A percentile compares a stretch with the other conserved stretches of the same genome.
Evolutionary conservation across 2,329 filamentous ascomycete genomes (phyloP).

Genomic region (Paraconiothyrium sp.): DNA sequence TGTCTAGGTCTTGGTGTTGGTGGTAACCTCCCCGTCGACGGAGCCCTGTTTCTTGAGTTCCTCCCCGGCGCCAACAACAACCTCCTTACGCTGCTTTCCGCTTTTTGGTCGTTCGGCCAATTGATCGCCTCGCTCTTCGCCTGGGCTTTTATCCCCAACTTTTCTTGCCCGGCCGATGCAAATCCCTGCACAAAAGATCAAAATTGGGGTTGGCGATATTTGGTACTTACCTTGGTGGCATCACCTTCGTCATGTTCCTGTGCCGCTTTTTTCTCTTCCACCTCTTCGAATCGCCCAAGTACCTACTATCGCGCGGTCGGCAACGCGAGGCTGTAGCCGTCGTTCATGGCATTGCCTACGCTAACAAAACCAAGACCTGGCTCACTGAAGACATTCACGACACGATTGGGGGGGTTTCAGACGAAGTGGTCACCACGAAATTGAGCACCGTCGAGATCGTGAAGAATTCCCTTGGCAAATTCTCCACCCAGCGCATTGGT

Average conservation of each 20-base stretch:
- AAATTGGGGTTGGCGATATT: constrained; percentile 78
- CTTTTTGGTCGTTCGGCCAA: constrained; percentile 89
- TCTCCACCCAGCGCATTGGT: constrained; percentile 72
- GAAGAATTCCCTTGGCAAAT: constrained; percentile 68
- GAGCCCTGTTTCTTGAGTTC: constrained; percentile 84
- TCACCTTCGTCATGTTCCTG: constrained; percentile 80
- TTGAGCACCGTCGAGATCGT: constrained; percentile 61
- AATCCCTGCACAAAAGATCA: constrained; percentile 60
- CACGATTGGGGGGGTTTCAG: constrained; percentile 59
- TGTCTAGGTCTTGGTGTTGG: constrained; percentile 55
- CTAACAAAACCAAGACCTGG: constrained; percentile 64
- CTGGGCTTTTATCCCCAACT: constrained; percentile 79
- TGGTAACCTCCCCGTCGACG: constrained; percentile 81
- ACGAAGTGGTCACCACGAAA: constrained; percentile 50
- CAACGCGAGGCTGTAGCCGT: constrained; percentile 82
- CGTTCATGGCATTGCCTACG: constrained; percentile 78
- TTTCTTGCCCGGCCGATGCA: constrained; percentile 57
- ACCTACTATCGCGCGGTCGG: constrained; percentile 77
- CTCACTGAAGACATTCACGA: constrained; percentile 76
- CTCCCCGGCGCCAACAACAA: constrained; percentile 77
- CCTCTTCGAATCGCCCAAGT: constrained; percentile 87
- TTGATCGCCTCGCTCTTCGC: constrained; percentile 71
- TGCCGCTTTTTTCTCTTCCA: constrained; percentile 82
- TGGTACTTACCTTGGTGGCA: constrained; percentile 73
- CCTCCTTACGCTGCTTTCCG: constrained; percentile 79